Percentiles rank a stretch among this genome's conserved stretches.
These are phyloP conservation scores for Boehmeria nivea DNA, from an alignment of 306 rosid genomes.

Conservation along the genomic window DNA sequence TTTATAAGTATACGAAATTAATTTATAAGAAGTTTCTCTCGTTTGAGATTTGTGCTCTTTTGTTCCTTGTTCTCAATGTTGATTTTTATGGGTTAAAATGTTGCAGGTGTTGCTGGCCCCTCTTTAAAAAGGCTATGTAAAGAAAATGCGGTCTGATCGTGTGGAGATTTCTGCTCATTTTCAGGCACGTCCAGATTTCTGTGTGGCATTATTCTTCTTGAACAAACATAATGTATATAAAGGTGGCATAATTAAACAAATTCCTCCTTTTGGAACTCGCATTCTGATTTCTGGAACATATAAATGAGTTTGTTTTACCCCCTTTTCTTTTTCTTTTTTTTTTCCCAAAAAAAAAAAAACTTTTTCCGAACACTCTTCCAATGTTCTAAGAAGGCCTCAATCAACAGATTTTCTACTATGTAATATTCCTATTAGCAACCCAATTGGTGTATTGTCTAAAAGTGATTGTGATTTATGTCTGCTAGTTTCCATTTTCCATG, in stretches of 20 bases:
- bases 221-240: slow-evolving; percentile 44
- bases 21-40: slow-evolving; percentile 10
- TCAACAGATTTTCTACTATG: too few species aligned
- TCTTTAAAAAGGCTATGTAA: slow-evolving; percentile 26
- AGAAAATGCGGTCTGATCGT: too few species aligned
- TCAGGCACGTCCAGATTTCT: slow-evolving; percentile 19
- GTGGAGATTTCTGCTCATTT: too few species aligned
- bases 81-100: slow-evolving; percentile 24
- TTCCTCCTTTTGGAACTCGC: slow-evolving; percentile 17
- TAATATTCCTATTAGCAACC: too few species aligned
- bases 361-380: slow-evolving; percentile 19
- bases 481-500: too few species aligned
- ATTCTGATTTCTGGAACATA: slow-evolving; percentile 2
- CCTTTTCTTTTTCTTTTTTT: neutral
- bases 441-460: too few species aligned
- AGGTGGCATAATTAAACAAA: slow-evolving; percentile 27
- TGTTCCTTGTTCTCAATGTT: too few species aligned
- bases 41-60: neutral
- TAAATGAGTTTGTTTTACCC: slow-evolving; percentile 15
- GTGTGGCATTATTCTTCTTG: slow-evolving; percentile 33
- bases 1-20: neutral
- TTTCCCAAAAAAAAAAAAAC: neutral
- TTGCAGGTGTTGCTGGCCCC: slow-evolving; percentile 37
- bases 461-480: too few species aligned
- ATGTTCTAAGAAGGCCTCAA: slow-evolving; percentile 13